Percentiles rank a stretch among this genome's conserved stretches.
These are phyloP conservation scores for Suhomyces yuchorum DNA, from an alignment of 1,139 yeast species.

Conservation along the genomic window DNA sequence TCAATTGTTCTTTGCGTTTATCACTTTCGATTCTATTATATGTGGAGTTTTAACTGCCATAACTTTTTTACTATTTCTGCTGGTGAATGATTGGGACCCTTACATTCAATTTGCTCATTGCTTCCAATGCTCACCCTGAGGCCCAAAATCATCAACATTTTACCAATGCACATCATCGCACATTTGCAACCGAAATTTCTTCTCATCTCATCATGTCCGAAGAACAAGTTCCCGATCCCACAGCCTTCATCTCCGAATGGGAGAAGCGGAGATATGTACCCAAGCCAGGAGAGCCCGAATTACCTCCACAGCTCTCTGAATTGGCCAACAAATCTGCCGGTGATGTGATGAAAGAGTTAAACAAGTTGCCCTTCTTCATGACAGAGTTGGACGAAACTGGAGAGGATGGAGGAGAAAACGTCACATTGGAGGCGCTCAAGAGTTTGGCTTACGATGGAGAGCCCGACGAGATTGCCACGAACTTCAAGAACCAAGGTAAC, in stretches of 20 bases:
- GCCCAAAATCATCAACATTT: neutral
- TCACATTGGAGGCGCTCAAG: constrained; percentile 80
- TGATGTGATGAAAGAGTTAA: constrained; percentile 76
- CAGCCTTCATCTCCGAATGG: constrained; percentile 47
- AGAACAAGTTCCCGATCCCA: constrained; percentile 15
- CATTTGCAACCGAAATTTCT: constrained; percentile 4
- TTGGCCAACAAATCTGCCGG: constrained; percentile 68
- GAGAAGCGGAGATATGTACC: constrained; percentile 62
- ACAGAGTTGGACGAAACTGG: constrained; percentile 77
- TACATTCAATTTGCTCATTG: no score
- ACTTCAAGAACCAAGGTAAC: constrained; percentile 92
- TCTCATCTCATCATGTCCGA: constrained; percentile 7
- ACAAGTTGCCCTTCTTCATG: constrained; percentile 92
- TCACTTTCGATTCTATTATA: no score
- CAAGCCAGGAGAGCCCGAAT: constrained; percentile 73
- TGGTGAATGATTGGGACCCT: no score
- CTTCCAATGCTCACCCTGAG: neutral
- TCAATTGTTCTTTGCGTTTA: no score
- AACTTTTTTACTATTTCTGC: no score
- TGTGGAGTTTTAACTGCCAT: no score
- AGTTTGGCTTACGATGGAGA: constrained; percentile 96
- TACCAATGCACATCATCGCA: constrained; percentile 1
- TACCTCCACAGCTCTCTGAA: constrained; percentile 82
- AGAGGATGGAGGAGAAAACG: constrained; percentile 76
- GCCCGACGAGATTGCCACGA: constrained; percentile 86